A percentile compares a stretch with the other conserved stretches of the same genome.
phyloP scores from a whole-genome alignment of 192 early-diverging fungal genomes.

The Kickxella alabastrina region DNA sequence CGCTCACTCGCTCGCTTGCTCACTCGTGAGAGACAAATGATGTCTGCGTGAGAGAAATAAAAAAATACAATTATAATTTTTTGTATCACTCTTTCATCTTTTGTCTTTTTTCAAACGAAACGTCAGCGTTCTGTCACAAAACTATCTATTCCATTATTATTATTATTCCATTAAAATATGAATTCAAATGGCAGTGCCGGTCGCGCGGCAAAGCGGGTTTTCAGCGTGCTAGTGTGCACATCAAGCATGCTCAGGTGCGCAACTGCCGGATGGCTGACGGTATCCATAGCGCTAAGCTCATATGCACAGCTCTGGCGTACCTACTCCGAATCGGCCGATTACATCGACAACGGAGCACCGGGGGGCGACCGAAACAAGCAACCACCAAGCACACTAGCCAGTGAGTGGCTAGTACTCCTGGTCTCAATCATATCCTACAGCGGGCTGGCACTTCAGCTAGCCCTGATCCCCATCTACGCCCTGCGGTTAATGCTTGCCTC shows the following conservation, averaged over 20 bases:
- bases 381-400: not conserved
- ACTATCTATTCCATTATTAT: too few species aligned
- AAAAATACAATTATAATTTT: too few species aligned
- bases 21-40: too few species aligned
- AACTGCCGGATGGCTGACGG: slow-evolving; percentile 1
- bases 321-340: not conserved
- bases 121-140: too few species aligned
- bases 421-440: not conserved
- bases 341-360: not conserved
- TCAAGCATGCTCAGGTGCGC: not conserved
- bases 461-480: not conserved
- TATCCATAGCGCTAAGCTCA: not conserved
- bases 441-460: not conserved
- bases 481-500: not conserved
- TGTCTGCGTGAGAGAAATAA: too few species aligned
- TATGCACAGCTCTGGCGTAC: slow-evolving; percentile 13
- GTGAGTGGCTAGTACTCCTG: not conserved
- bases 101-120: too few species aligned
- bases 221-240: not conserved
- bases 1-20: too few species aligned
- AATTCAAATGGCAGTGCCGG: too few species aligned
- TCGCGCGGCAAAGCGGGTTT: not conserved
- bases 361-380: not conserved
- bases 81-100: too few species aligned
- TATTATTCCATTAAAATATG: too few species aligned